These are phyloP conservation scores for Grosmannia penicillata DNA, from an alignment of 2,329 filamentous ascomycete species.

Conservation along the genomic window DNA sequence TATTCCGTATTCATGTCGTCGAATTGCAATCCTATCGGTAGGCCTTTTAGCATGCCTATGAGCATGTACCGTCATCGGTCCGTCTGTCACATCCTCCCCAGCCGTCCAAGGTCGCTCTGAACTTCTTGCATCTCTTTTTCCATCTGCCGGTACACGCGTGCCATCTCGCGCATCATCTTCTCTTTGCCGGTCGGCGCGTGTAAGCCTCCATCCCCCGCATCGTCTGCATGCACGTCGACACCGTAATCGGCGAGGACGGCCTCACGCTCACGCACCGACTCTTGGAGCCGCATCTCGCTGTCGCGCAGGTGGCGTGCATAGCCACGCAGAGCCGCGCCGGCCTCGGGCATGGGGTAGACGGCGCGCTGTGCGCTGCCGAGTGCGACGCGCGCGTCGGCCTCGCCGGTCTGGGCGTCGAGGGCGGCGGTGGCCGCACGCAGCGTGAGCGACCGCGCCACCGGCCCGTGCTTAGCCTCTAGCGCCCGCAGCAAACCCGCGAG, in stretches of 20 bases:
- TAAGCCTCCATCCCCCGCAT: slow-evolving; percentile 25
- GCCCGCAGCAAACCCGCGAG: slow-evolving; percentile 29
- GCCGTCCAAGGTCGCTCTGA: slow-evolving; percentile 25
- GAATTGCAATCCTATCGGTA: too few species aligned
- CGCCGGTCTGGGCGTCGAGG: slow-evolving; percentile 24
- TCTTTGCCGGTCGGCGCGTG: slow-evolving; percentile 25
- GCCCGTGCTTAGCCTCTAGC: slow-evolving; percentile 40
- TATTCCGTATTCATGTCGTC: too few species aligned
- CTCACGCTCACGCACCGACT: slow-evolving; percentile 24
- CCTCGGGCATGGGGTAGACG: slow-evolving; percentile 28
- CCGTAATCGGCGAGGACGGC: slow-evolving; percentile 35
- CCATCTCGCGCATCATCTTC: slow-evolving; percentile 37
- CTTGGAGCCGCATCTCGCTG: slow-evolving; percentile 28
- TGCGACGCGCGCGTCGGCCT: slow-evolving; percentile 21
- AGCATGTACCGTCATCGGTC: slow-evolving; percentile 7
- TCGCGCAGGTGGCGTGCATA: slow-evolving; percentile 36
- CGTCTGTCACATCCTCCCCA: slow-evolving; percentile 8
- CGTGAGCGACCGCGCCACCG: slow-evolving; percentile 33
- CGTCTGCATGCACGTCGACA: slow-evolving; percentile 17
- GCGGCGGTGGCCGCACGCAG: slow-evolving; percentile 31
- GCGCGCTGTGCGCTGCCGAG: slow-evolving; percentile 20
- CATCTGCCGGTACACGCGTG: slow-evolving; percentile 34
- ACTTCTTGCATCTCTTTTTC: slow-evolving; percentile 33
- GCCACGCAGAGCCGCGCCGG: slow-evolving; percentile 24
- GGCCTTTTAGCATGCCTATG: too few species aligned